Evolutionary conservation across 192 early-diverging fungal genomes (phyloP), one percentile per base, ranked within the genome.

Genomic region (Gamsiella multidivaricata): DNA sequence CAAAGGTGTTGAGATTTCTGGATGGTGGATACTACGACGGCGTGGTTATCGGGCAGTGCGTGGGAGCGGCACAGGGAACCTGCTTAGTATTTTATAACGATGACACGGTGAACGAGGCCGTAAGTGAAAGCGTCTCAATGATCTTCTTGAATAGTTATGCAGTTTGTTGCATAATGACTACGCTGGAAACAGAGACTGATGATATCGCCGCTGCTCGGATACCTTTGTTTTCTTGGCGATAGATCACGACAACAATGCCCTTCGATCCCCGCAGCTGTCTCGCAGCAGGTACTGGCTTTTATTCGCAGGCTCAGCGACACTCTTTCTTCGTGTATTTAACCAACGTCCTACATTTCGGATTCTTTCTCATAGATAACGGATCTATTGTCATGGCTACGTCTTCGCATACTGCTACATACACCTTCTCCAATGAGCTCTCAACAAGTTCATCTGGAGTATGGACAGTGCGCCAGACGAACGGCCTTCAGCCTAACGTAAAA

Each of bases 251-350:
- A 22, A 41, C 34, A 5, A 53, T 37, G 25, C 51, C 36, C 2
- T 64, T 42, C 26, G 26, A 64, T 29, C 11, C 37, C 9, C 10
- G 0, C 6, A 10, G 18, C 10, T 64, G 62, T 28, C 14, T 64
- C 7, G 62, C 62, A 26, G 62, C 62, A 64, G 62, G 62, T 64
- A 65, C 11, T 43, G 25, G 22, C 26, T 45, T 11, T n/a, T n/a
- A n/a, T n/a, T n/a, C n/a, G 10, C 0, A 22, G 23, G 15, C 2
- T 17, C 10, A 22, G 20, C 10, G 49, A 1, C n/a, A 20, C 20
- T 10, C 10, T 23, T 10, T 50, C n/a, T 22, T 50, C 1, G n/a
- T n/a, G n/a, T n/a, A n/a, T n/a, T n/a, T n/a, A n/a, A n/a, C n/a
- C n/a, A n/a, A n/a, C n/a, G n/a, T n/a, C n/a, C n/a, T n/a, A n/a